Conservation (phyloP, 2,329 filamentous ascomycete genomes). For the Aspergillus sp. region DNA sequence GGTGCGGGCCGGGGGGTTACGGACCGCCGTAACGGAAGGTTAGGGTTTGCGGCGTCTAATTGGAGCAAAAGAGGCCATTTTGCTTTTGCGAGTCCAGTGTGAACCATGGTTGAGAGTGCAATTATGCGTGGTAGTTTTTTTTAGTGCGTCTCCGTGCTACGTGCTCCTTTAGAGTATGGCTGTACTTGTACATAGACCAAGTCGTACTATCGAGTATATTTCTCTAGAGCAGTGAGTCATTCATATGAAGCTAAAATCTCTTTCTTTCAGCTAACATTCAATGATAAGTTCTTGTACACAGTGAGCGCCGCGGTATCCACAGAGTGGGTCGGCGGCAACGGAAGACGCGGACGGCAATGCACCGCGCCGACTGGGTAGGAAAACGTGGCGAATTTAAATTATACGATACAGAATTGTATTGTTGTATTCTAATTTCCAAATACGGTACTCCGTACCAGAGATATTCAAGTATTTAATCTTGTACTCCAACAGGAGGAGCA, state of each 20-base stretch:
- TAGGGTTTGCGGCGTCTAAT: not conserved
- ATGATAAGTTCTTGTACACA: too few relatives aligned
- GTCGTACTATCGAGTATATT: too few relatives aligned
- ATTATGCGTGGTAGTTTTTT: not conserved
- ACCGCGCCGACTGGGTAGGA: conserved; percentile 25
- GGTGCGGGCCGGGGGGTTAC: not conserved
- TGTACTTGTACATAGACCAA: too few relatives aligned
- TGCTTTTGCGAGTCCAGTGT: not conserved
- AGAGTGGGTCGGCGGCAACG: conserved; percentile 22
- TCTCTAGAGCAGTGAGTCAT: too few relatives aligned
- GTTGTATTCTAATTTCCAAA: not conserved
- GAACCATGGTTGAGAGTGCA: not conserved
- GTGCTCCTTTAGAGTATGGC: too few relatives aligned
- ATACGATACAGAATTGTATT: conserved; percentile 1
- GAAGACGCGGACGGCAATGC: conserved; percentile 31
- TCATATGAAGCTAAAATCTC: not conserved
- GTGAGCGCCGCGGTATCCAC: not conserved
- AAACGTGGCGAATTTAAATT: conserved; percentile 22
- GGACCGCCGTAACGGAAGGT: not conserved
- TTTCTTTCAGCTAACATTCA: too few relatives aligned
- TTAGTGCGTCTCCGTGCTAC: too few relatives aligned
- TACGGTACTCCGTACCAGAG: not conserved
- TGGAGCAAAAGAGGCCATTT: not conserved
- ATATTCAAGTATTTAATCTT: not conserved
- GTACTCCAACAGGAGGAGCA: not conserved